Conservation (phyloP, 163 green algal genomes). For the Coccomyxa subellipsoidea region DNA sequence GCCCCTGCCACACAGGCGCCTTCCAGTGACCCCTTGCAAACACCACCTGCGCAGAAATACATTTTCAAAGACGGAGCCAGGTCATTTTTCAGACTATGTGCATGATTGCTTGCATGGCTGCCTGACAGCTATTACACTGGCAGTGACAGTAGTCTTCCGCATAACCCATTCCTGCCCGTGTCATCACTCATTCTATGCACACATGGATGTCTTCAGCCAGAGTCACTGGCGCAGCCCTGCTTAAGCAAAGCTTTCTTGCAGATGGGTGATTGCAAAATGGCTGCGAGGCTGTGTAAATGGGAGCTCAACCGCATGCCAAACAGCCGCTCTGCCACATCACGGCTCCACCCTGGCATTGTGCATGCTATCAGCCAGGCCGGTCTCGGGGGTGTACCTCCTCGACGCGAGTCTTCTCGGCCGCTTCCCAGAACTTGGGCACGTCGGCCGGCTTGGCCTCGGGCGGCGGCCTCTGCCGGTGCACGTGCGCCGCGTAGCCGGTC, state of each 20-base stretch:
- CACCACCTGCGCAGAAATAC: not conserved
- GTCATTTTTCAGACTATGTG: not conserved
- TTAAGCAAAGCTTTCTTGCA: too few relatives aligned
- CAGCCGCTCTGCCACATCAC: too few relatives aligned
- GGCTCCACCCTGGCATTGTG: too few relatives aligned
- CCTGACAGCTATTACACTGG: not conserved
- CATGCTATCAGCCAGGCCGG: not conserved
- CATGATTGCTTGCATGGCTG: not conserved
- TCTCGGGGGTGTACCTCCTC: not conserved
- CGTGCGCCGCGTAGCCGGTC: slow-evolving; percentile 12
- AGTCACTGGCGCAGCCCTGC: too few relatives aligned
- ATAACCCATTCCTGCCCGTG: too few relatives aligned
- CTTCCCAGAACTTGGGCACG: not conserved
- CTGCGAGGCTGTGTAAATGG: too few relatives aligned
- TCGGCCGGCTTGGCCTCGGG: not conserved
- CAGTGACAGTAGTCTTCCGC: too few relatives aligned
- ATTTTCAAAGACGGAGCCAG: not conserved
- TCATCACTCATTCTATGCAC: not conserved
- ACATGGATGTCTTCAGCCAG: too few relatives aligned
- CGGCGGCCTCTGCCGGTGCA: not conserved
- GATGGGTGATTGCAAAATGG: too few relatives aligned
- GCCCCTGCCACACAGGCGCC: slow-evolving; percentile 4
- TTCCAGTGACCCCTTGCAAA: slow-evolving; percentile 3
- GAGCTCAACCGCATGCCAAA: too few relatives aligned
- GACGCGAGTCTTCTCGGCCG: not conserved